phyloP scores from a whole-genome alignment of 495 filamentous ascomycete genomes.

The Trichoderma asperelloides region DNA sequence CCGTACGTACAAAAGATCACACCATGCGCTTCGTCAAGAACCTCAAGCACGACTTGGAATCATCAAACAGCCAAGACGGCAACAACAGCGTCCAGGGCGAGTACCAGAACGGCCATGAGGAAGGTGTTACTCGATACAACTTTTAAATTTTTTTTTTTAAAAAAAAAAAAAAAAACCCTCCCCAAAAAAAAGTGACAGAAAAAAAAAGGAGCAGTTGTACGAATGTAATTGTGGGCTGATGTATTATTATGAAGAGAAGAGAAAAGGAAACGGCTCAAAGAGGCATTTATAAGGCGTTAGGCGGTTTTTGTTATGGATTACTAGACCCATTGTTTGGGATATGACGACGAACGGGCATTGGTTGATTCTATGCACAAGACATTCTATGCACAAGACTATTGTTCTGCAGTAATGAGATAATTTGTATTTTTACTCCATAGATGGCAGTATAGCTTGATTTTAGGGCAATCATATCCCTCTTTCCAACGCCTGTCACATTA shows the following conservation, averaged over 20 bases:
- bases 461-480: neutral
- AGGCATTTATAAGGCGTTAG: too few relatives aligned
- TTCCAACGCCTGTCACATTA: neutral
- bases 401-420: neutral
- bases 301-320: too few relatives aligned
- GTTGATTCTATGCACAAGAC: neutral
- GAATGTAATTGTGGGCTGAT: too few relatives aligned
- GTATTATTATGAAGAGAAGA: too few relatives aligned
- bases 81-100: neutral
- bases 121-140: neutral
- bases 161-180: neutral
- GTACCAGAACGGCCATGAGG: neutral
- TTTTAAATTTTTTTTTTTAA: neutral
- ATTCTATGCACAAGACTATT: neutral
- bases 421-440: neutral
- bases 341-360: too few relatives aligned
- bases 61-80: neutral
- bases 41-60: neutral
- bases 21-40: conserved; percentile 5
- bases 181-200: too few relatives aligned
- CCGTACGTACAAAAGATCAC: conserved; percentile 49
- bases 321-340: too few relatives aligned
- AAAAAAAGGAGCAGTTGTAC: too few relatives aligned
- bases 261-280: too few relatives aligned
- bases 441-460: neutral